Percentiles rank a stretch among this genome's conserved stretches.
Evolutionary conservation across 768 basidiomycete genomes (phyloP).

Genomic region (Candolleomyces aberdarensis): DNA sequence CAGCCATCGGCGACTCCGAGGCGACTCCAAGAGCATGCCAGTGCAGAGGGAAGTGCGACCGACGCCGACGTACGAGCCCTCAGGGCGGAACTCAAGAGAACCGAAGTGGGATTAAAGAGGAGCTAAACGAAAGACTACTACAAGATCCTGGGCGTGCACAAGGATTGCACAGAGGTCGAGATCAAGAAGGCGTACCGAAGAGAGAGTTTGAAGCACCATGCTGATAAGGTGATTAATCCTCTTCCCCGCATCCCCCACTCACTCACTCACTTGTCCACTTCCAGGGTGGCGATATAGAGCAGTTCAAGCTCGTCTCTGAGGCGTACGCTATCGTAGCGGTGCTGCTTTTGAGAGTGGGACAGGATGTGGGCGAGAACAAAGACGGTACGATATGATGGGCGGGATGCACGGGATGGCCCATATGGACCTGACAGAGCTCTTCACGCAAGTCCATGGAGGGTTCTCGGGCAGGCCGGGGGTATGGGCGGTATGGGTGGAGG

Average conservation of each 20-base stretch:
- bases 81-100: conserved; percentile 69
- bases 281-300: conserved; percentile 91
- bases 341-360: no score
- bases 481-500: no score
- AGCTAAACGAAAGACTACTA: conserved; percentile 92
- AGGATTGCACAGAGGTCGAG: conserved; percentile 64
- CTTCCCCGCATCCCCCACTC: conserved; percentile 10
- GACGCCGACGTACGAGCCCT: conserved; percentile 63
- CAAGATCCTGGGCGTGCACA: conserved; percentile 65
- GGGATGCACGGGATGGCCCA: conserved; percentile 41
- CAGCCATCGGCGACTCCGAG: conserved; percentile 63
- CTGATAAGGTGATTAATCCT: conserved; percentile 63
- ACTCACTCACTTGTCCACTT: background rate
- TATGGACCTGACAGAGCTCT: conserved; percentile 60
- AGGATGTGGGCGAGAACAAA: conserved; percentile 82
- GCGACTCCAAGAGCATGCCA: conserved; percentile 50
- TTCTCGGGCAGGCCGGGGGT: background rate
- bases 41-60: conserved; percentile 50
- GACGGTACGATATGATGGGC: conserved; percentile 51
- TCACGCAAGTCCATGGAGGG: conserved; percentile 57
- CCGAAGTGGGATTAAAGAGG: conserved; percentile 76
- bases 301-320: conserved; percentile 88
- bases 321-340: conserved; percentile 77
- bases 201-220: conserved; percentile 83
- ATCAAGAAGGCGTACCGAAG: conserved; percentile 91